Conservation (phyloP, 495 filamentous ascomycete genomes). For the Tuber brumale region DNA sequence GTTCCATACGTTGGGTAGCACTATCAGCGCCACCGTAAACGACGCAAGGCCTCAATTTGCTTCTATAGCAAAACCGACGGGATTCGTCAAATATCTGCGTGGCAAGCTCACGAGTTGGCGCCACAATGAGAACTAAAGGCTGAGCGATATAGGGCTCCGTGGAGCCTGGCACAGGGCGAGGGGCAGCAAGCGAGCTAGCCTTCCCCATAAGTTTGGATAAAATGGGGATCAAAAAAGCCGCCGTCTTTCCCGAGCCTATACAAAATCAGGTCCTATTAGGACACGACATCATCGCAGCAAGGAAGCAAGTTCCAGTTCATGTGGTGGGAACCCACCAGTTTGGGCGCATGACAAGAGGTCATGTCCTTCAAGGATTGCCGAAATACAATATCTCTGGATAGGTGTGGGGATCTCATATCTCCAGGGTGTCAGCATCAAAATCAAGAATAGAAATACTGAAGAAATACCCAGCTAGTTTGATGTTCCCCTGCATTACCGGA, state of each 20-base stretch:
- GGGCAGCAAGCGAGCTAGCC: slow-evolving; percentile 70
- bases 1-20: slow-evolving; percentile 58
- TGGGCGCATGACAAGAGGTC: slow-evolving; percentile 86
- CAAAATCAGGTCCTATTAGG: neutral
- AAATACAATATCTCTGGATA: slow-evolving; percentile 77
- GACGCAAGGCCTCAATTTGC: slow-evolving; percentile 88
- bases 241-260: slow-evolving; percentile 91
- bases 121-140: slow-evolving; percentile 79
- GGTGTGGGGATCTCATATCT: slow-evolving; percentile 64
- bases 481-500: slow-evolving; percentile 71
- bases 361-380: slow-evolving; percentile 61
- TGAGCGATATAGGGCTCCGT: slow-evolving; percentile 52
- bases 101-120: slow-evolving; percentile 79
- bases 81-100: slow-evolving; percentile 93
- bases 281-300: neutral
- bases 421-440: neutral
- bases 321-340: slow-evolving; percentile 60
- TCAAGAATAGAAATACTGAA: neutral
- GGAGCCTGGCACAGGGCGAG: slow-evolving; percentile 56
- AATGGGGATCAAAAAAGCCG: slow-evolving; percentile 82
- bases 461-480: slow-evolving; percentile 56
- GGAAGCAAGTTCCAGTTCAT: neutral
- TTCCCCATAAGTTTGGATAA: slow-evolving; percentile 91
- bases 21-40: slow-evolving; percentile 76
- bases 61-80: slow-evolving; percentile 82